Base-by-base conservation (phyloP, 202 grass and related monocot genomes). In the Sporobolus alterniflorus region DNA sequence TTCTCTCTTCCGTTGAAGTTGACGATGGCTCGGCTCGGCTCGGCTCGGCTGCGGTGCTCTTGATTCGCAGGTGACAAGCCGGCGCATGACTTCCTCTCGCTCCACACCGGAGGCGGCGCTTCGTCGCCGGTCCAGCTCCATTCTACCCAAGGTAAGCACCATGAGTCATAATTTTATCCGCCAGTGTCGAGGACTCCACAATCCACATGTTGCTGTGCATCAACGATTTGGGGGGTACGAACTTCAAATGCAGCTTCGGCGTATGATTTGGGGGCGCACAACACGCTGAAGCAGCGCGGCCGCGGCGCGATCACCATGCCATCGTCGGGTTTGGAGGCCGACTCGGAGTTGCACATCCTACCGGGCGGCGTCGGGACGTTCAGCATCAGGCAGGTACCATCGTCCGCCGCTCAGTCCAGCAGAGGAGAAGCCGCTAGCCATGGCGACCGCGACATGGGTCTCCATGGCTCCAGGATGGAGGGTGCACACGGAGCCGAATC, bases 21-120 rank as follows among this genome's bases (percentile, higher is more conserved):
- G n/a, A n/a, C n/a, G n/a, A n/a, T n/a, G n/a, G n/a, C n/a, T n/a
- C n/a, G n/a, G n/a, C n/a, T n/a, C n/a, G n/a, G n/a, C n/a, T n/a
- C n/a, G n/a, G n/a, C n/a, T n/a, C n/a, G n/a, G 29, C 2, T 54
- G 46, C 52, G 33, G 6, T 49, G 40, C 39, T 16, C 41, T 49
- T 52, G 1, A 48, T 79, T 64, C 55, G 77, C 94, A 97, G 94
- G 89, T n/a, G 89, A 97, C 74, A 89, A 97, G 79, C 78, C 87
- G 25, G 80, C 88, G 25, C 87, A 94, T 21, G 94, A 97, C 48
- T 97, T 97, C 85, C 92, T 97, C 50, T 97, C 94, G 67, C 92
- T 97, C 48, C 87, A 92, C 83, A 86, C 91, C 48, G 91, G 93
- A 44, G 89, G 90, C 0, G 82, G 87, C 73, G 78, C 94, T 44